Conservation (phyloP, 2,329 filamentous ascomycete species). For the Diplodia seriata region DNA sequence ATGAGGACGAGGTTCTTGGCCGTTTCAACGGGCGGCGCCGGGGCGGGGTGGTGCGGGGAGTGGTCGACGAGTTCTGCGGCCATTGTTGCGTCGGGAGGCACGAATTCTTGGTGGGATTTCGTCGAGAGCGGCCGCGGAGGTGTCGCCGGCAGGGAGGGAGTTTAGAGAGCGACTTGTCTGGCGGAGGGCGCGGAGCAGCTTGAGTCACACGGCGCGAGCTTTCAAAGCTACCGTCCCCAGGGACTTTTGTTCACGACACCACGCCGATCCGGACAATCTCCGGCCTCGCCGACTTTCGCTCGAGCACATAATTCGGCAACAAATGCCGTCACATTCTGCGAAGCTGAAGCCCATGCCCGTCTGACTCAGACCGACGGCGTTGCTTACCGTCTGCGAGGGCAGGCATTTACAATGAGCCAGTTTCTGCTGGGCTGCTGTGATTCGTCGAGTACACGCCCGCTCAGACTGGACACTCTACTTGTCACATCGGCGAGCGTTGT, state of each 20-base stretch:
- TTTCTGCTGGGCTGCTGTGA: not conserved
- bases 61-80: slow-evolving; percentile 70
- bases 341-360: not conserved
- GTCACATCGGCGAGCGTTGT: not conserved
- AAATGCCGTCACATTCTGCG: not conserved
- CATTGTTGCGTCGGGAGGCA: slow-evolving; percentile 46
- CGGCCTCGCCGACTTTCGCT: not conserved
- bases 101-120: not conserved
- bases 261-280: slow-evolving; percentile 16
- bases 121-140: slow-evolving; percentile 3
- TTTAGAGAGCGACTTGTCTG: not conserved
- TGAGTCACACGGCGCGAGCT: slow-evolving; percentile 16
- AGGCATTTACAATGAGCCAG: not conserved
- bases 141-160: slow-evolving; percentile 3
- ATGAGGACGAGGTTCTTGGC: slow-evolving; percentile 93
- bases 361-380: not conserved
- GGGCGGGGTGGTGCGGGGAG: slow-evolving; percentile 83
- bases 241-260: slow-evolving; percentile 3
- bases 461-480: not conserved
- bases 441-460: not conserved
- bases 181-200: not conserved
- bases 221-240: not conserved
- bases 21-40: slow-evolving; percentile 73
- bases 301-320: not conserved
- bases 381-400: not conserved